A percentile compares a stretch with the other conserved stretches of the same genome.
Evolutionary conservation across 2,329 filamentous ascomycete genomes (phyloP).

Genomic region (Diplodia intermedia): DNA sequence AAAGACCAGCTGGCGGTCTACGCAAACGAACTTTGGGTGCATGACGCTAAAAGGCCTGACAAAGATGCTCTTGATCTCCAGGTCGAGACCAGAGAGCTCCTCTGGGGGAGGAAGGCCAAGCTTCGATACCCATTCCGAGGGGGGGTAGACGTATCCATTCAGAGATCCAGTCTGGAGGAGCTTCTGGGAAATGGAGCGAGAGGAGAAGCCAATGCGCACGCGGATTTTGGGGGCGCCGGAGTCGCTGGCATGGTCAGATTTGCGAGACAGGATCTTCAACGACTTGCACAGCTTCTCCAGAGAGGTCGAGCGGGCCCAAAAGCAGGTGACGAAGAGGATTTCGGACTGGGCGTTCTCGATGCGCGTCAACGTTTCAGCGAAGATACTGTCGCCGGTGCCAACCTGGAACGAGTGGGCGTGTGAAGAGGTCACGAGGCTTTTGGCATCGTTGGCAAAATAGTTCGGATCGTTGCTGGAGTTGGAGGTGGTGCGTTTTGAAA

Average conservation of each 20-base stretch:
- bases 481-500: slow-evolving; percentile 4
- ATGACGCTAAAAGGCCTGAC: slow-evolving; percentile 83
- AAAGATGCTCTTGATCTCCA: slow-evolving; percentile 79
- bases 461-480: slow-evolving; percentile 44
- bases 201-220: slow-evolving; percentile 80
- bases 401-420: slow-evolving; percentile 48
- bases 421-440: slow-evolving; percentile 45
- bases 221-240: slow-evolving; percentile 55
- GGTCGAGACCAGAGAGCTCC: slow-evolving; percentile 66
- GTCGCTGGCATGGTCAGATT: slow-evolving; percentile 46
- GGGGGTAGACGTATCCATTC: slow-evolving; percentile 67
- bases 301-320: slow-evolving; percentile 74
- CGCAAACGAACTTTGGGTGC: slow-evolving; percentile 82
- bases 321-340: slow-evolving; percentile 80
- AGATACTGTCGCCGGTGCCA: slow-evolving; percentile 55
- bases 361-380: slow-evolving; percentile 62
- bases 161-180: slow-evolving; percentile 72
- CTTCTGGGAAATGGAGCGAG: slow-evolving; percentile 74
- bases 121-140: slow-evolving; percentile 63
- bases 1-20: slow-evolving; percentile 71
- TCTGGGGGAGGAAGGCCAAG: slow-evolving; percentile 69
- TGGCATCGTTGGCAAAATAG: slow-evolving; percentile 49
- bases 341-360: slow-evolving; percentile 67
- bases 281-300: slow-evolving; percentile 64
- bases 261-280: slow-evolving; percentile 65